Conservation (phyloP, 371 early-diverging fungal species). For the Mortierella sp. region DNA sequence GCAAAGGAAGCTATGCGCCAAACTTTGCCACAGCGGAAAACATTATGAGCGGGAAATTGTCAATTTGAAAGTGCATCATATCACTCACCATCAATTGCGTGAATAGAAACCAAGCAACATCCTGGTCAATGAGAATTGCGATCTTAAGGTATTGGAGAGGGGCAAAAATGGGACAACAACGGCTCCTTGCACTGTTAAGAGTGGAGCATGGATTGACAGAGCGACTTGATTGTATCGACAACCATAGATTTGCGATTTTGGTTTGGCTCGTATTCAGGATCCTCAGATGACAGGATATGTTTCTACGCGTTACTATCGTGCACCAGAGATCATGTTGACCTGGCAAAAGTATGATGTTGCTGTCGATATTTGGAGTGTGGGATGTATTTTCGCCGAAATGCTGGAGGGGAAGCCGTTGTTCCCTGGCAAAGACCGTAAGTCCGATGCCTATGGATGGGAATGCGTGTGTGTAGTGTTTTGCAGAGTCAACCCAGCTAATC, state of each 20-base stretch:
- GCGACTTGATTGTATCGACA: too few species aligned
- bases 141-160: slow-evolving; percentile 74
- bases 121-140: slow-evolving; percentile 95
- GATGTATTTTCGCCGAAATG: slow-evolving; percentile 99
- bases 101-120: slow-evolving; percentile 93
- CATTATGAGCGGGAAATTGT: too few species aligned
- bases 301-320: slow-evolving; percentile 97
- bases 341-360: slow-evolving; percentile 96
- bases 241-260: slow-evolving; percentile 98
- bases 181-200: too few species aligned
- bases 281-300: slow-evolving; percentile 97
- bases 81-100: neutral
- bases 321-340: slow-evolving; percentile 99
- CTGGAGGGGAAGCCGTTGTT: slow-evolving; percentile 95
- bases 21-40: too few species aligned
- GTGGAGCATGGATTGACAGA: too few species aligned
- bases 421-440: slow-evolving; percentile 95
- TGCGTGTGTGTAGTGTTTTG: too few species aligned
- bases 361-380: slow-evolving; percentile 99
- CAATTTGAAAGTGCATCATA: too few species aligned
- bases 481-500: too few species aligned
- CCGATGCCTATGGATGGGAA: too few species aligned
- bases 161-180: neutral
- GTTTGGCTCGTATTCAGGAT: slow-evolving; percentile 92
- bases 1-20: too few species aligned